Evolutionary conservation across 2,329 filamentous ascomycete species (phyloP).

Genomic region (Ophiostoma pallidulum): DNA sequence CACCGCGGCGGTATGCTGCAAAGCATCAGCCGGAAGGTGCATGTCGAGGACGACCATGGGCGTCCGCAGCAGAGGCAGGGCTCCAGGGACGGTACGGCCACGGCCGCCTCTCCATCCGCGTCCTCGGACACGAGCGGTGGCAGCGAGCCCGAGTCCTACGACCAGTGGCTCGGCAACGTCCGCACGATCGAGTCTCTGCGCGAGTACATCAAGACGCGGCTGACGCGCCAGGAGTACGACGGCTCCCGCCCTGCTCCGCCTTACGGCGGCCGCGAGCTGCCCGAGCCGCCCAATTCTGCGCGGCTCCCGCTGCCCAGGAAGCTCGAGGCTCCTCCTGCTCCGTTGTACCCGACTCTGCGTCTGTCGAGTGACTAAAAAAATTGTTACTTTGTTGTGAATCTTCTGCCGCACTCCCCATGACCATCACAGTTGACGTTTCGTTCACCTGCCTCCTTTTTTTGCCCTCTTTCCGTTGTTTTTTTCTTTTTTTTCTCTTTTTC

Average conservation of each 20-base stretch:
- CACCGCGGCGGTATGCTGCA: slow-evolving; percentile 60
- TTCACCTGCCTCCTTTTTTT: not conserved
- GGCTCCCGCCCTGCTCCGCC: slow-evolving; percentile 14
- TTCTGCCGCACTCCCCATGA: too few species aligned
- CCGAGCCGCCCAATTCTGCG: slow-evolving; percentile 24
- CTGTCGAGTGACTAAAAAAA: slow-evolving; percentile 9
- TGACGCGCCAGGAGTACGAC: slow-evolving; percentile 48
- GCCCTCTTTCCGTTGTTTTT: not conserved
- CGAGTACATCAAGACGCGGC: slow-evolving; percentile 46
- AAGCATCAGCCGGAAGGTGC: slow-evolving; percentile 38
- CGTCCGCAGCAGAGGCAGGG: slow-evolving; percentile 34
- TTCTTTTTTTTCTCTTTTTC: not conserved
- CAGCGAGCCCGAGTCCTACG: slow-evolving; percentile 50
- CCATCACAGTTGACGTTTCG: too few species aligned
- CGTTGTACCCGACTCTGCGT: slow-evolving; percentile 17
- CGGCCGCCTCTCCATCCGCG: slow-evolving; percentile 45
- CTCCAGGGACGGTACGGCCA: slow-evolving; percentile 31
- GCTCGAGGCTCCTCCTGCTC: slow-evolving; percentile 7
- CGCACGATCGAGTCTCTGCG: slow-evolving; percentile 54
- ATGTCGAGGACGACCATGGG: slow-evolving; percentile 12
- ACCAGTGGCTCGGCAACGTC: slow-evolving; percentile 57
- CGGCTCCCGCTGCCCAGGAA: slow-evolving; percentile 12
- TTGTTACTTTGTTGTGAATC: not conserved
- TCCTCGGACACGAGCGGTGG: slow-evolving; percentile 45
- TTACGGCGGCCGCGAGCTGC: slow-evolving; percentile 11